A percentile compares a stretch with the other conserved stretches of the same genome.
Conservation (phyloP, 192 early-diverging fungal genomes). For the Gamsiella multidivaricata region DNA sequence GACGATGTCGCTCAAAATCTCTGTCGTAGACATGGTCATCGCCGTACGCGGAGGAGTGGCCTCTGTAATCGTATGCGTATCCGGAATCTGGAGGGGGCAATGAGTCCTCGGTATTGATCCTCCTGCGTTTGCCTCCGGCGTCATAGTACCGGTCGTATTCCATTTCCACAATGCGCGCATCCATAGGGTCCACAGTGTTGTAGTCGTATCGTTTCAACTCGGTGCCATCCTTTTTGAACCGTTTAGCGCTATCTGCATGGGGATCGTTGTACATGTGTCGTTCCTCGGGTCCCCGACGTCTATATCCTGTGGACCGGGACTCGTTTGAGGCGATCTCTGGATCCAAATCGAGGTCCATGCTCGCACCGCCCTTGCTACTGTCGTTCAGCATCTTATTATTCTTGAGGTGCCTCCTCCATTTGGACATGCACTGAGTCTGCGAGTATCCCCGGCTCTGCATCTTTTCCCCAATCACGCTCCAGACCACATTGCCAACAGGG, state of each 20-base stretch:
- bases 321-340: background rate
- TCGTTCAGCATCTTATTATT: slow-evolving; percentile 36
- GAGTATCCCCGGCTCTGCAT: slow-evolving; percentile 52
- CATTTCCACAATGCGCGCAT: slow-evolving; percentile 32
- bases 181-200: background rate
- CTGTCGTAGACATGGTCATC: background rate
- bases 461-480: slow-evolving; percentile 49
- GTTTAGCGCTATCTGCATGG: slow-evolving; percentile 6
- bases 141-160: slow-evolving; percentile 51
- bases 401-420: slow-evolving; percentile 50
- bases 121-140: slow-evolving; percentile 30
- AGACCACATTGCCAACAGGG: slow-evolving; percentile 49
- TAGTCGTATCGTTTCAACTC: slow-evolving; percentile 7
- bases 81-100: slow-evolving; percentile 4
- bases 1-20: background rate
- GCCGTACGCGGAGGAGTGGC: background rate
- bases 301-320: slow-evolving; percentile 1
- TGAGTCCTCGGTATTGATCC: slow-evolving; percentile 1
- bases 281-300: slow-evolving; percentile 21
- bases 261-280: background rate
- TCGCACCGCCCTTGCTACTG: slow-evolving; percentile 14
- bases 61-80: background rate
- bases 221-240: slow-evolving; percentile 9
- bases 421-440: slow-evolving; percentile 54
- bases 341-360: slow-evolving; percentile 39